Conservation (phyloP, 2,329 filamentous ascomycete species). For the Pseudocercospora eumusae region DNA sequence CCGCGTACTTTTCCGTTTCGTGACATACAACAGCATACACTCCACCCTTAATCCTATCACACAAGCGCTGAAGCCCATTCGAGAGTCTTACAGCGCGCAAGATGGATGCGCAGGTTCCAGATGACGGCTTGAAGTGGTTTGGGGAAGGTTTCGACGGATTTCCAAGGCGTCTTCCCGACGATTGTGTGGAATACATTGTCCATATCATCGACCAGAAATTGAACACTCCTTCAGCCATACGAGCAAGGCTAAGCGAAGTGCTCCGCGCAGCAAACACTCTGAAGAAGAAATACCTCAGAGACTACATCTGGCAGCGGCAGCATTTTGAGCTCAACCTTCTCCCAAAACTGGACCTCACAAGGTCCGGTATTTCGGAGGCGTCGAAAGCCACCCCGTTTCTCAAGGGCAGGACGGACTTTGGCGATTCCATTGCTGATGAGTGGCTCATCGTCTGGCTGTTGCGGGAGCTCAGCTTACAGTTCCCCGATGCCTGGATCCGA, state of each 20-base stretch:
- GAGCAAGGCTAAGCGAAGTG: constrained; percentile 68
- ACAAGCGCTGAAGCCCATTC: no score
- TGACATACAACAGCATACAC: no score
- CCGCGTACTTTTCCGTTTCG: no score
- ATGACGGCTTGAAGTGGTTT: constrained; percentile 66
- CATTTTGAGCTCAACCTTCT: constrained; percentile 67
- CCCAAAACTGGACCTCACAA: constrained; percentile 45
- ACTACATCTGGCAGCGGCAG: constrained; percentile 95
- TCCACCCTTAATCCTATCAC: no score
- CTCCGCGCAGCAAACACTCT: constrained; percentile 68
- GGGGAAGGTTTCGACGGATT: constrained; percentile 66
- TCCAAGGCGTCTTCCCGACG: constrained; percentile 71
- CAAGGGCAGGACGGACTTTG: constrained; percentile 78
- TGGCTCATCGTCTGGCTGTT: constrained; percentile 94
- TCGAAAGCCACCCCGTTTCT: constrained; percentile 46
- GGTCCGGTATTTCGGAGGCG: constrained; percentile 8
- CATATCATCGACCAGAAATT: constrained; percentile 66
- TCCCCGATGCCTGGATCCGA: constrained; percentile 75
- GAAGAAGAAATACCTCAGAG: constrained; percentile 66
- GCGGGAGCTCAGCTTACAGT: constrained; percentile 73
- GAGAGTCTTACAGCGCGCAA: no score
- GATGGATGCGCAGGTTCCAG: constrained; percentile 35
- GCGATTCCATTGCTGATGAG: constrained; percentile 94
- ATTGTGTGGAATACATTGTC: constrained; percentile 81
- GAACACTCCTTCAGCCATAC: constrained; percentile 51